phyloP scores from a whole-genome alignment of 441 rosid genomes.

The Kokia cookei region DNA sequence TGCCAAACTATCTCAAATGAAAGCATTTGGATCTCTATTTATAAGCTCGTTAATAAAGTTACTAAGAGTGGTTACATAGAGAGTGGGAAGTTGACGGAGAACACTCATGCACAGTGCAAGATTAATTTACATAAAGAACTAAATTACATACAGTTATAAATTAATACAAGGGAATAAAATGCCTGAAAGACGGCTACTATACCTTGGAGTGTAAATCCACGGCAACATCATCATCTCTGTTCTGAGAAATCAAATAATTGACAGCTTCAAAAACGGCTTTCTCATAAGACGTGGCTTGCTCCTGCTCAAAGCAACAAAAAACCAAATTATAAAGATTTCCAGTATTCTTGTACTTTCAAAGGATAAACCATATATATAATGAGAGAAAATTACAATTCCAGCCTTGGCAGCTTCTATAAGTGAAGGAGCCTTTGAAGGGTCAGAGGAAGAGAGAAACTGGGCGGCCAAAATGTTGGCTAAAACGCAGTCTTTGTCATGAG shows the following conservation, averaged over 20 bases:
- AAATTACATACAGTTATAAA: background rate
- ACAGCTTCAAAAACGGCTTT: constrained; percentile 59
- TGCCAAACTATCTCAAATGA: too few relatives aligned
- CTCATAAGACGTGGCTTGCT: constrained; percentile 66
- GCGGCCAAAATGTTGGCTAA: constrained; percentile 80
- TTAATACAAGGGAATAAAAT: background rate
- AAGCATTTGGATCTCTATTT: too few relatives aligned
- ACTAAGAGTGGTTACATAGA: too few relatives aligned
- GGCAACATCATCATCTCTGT: constrained; percentile 66
- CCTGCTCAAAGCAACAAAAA: constrained; percentile 31
- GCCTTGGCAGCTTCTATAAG: constrained; percentile 52
- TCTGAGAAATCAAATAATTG: constrained; percentile 42
- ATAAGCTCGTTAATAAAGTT: too few relatives aligned
- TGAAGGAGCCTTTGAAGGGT: constrained; percentile 35
- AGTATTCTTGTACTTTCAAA: background rate
- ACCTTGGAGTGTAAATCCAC: constrained; percentile 58
- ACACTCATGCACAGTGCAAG: too few relatives aligned
- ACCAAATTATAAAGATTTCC: background rate
- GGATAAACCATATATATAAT: background rate
- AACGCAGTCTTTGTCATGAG: constrained; percentile 58
- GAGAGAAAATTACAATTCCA: constrained; percentile 33
- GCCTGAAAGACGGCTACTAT: background rate
- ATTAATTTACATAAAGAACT: too few relatives aligned
- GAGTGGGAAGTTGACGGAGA: too few relatives aligned
- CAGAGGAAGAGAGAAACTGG: constrained; percentile 43